Base-by-base conservation (phyloP, 78 protist species). In the Thecamonas trahens region DNA sequence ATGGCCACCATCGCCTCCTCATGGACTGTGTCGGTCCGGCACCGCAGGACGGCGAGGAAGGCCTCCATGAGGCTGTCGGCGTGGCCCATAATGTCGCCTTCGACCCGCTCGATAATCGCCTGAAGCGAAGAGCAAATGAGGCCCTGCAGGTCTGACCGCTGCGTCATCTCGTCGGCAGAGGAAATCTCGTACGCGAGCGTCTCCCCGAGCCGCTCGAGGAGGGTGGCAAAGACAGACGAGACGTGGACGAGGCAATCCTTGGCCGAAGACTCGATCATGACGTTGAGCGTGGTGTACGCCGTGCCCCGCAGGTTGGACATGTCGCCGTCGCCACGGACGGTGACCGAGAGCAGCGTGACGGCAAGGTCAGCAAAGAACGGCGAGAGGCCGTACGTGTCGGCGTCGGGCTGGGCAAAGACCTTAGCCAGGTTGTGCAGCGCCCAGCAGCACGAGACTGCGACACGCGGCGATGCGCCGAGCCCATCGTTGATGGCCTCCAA, bases 1-100 rank as follows among this genome's bases (percentile, higher is more conserved):
- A 89, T 80, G 38, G 91, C 84, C 67, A 87, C 24, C 49, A 92
- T 63, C 24, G 91, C 85, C 57, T 91, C 96, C 74, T 88, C 93
- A 18, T 86, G 79, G 34, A 52, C 61, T 39, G 75, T 26, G 65
- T 65, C 38, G 9, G 47, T 34, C 37, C 69, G 49, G 72, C 47
- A 65, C 58, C 28, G 40, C 60, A 77, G 73, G 26, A 85, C 83
- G 29, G 71, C 53, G 24, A 85, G 34, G 72, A 76, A 80, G 63
- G 57, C 71, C 35, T 34, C 26, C 91, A 89, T 80, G 60, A 83
- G 57, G n/a, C 8, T n/a, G 58, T 79, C 85, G 31, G 72, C 57
- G 32, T 55, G 47, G 47, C 22, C 22, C 34, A 20, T 20, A 50
- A 50, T 22, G 22, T 50, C 22, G 55, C 22, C 34, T 22, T 50